Evolutionary conservation across 129 eudicot genomes (phyloP), one percentile per base, ranked within the genome.

Genomic region (Centella asiatica): DNA sequence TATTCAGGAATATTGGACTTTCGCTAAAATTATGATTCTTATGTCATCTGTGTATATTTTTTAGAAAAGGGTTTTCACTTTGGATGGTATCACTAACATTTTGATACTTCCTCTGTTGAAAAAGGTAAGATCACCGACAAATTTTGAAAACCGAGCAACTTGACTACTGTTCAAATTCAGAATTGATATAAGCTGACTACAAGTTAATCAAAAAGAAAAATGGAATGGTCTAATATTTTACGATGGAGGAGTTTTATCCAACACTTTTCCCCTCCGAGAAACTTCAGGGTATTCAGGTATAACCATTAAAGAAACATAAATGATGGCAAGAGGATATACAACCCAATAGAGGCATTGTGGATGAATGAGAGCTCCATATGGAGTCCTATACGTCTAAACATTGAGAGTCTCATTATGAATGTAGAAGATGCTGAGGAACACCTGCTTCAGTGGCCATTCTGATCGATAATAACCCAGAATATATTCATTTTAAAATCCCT

Each of bases 391-490:
- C 63, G 63, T 82, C 89, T 85, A 83, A 36, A 83, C 78, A 50
- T 83, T 83, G 27, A 83, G 80, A 74, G 89, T 83, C 73, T 83
- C 89, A 60, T 83, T 83, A 64, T 83, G 89, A 44, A 78, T 66
- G 34, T 76, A 68, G 65, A 83, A 83, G 26, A 76, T 59, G 68
- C 89, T 83, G 45, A 83, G 69, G 62, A 83, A 64, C 17, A 49
- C 63, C 66, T 78, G 82, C 72, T 79, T 83, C 32, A 83, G 63
- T 13, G 89, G 82, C 85, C 82, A 78, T 56, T 79, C 80, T 49
- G 85, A 29, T n/a, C 89, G 74, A 46, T 83, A 83, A 76, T 83
- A 72, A 29, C 73, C 78, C 31, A 65, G 36, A 45, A 83, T 83
- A 48, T 52, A 83, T 59, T 83, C 89, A 20, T 83, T 83, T n/a